These are phyloP conservation scores for Fusarium albosuccineum DNA, from an alignment of 2,329 filamentous ascomycete genomes.

Conservation along the genomic window DNA sequence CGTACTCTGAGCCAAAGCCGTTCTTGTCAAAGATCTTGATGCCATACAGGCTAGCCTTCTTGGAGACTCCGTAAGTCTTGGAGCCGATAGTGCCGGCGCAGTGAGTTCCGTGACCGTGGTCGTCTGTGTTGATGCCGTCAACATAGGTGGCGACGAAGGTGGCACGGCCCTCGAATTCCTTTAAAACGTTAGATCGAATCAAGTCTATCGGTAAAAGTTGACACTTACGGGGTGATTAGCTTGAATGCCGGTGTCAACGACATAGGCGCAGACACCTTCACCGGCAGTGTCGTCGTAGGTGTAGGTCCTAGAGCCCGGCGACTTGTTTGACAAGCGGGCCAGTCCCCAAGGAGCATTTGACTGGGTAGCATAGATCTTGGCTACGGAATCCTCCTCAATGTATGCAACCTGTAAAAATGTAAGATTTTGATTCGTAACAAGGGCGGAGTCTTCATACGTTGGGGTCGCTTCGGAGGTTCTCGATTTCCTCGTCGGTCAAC, in stretches of 20 bases:
- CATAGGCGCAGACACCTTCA: slow-evolving; percentile 16
- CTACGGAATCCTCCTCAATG: slow-evolving; percentile 18
- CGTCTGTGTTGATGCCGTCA: slow-evolving; percentile 4
- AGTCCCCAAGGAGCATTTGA: slow-evolving; percentile 14
- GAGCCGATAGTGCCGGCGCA: slow-evolving; percentile 15
- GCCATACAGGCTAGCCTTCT: slow-evolving; percentile 3
- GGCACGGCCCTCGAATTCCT: slow-evolving; percentile 23
- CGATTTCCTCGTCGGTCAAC: slow-evolving; percentile 3
- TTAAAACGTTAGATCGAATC: rapidly evolving
- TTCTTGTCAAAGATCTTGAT: slow-evolving; percentile 13
- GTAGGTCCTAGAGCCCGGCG: slow-evolving; percentile 1
- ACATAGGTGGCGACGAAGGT: slow-evolving; percentile 14
- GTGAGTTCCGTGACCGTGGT: slow-evolving; percentile 6
- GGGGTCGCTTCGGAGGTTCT: slow-evolving; percentile 10
- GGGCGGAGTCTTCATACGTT: background rate
- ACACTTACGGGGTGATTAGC: slow-evolving; percentile 2
- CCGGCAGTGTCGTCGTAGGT: background rate
- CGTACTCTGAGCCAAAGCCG: slow-evolving; percentile 14
- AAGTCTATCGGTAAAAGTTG: rapidly evolving
- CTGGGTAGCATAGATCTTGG: slow-evolving; percentile 3
- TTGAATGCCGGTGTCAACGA: slow-evolving; percentile 18
- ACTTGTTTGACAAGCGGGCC: slow-evolving; percentile 14
- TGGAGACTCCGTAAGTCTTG: slow-evolving; percentile 10
- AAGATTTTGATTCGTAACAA: rapidly evolving
- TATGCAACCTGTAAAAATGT: background rate